Evolutionary conservation across 495 filamentous ascomycete species (phyloP).

Genomic region (Recurvomyces mirabilis): DNA sequence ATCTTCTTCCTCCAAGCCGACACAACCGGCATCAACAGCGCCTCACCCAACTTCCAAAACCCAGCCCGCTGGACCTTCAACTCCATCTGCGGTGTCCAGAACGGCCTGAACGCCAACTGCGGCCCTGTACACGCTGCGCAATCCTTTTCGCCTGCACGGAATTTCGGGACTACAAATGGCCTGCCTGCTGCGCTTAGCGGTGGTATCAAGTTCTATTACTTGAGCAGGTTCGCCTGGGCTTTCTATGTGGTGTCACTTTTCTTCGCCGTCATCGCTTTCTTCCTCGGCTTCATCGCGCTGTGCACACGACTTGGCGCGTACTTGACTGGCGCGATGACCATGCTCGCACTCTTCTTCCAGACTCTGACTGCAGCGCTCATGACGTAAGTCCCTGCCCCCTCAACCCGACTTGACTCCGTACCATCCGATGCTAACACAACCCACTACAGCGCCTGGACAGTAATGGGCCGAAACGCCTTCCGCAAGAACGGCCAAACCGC

Average conservation of each 20-base stretch:
- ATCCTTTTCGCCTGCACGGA: slow-evolving; percentile 54
- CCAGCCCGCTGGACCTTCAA: slow-evolving; percentile 81
- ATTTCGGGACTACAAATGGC: slow-evolving; percentile 47
- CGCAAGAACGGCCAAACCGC: slow-evolving; percentile 44
- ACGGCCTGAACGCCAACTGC: slow-evolving; percentile 47
- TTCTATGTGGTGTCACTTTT: slow-evolving; percentile 59
- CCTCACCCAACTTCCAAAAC: slow-evolving; percentile 36
- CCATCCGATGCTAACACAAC: slow-evolving; percentile 21
- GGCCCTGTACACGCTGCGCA: slow-evolving; percentile 43
- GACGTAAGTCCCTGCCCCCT: slow-evolving; percentile 45
- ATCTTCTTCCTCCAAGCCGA: slow-evolving; percentile 75
- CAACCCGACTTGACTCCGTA: not conserved
- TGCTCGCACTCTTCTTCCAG: slow-evolving; percentile 51
- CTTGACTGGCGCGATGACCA: slow-evolving; percentile 44
- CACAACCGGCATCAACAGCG: slow-evolving; percentile 51
- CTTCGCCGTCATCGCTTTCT: slow-evolving; percentile 49
- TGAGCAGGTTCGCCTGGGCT: slow-evolving; percentile 60
- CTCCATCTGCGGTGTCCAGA: slow-evolving; percentile 49
- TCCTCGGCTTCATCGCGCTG: slow-evolving; percentile 50
- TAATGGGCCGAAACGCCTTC: slow-evolving; percentile 66
- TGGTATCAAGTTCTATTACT: slow-evolving; percentile 50
- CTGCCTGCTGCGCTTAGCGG: slow-evolving; percentile 47
- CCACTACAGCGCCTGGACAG: slow-evolving; percentile 53
- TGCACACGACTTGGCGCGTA: slow-evolving; percentile 51
- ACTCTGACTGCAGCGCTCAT: slow-evolving; percentile 52